These are phyloP conservation scores for Pichia occidentalis DNA, from an alignment of 805 yeast genomes.

Conservation along the genomic window DNA sequence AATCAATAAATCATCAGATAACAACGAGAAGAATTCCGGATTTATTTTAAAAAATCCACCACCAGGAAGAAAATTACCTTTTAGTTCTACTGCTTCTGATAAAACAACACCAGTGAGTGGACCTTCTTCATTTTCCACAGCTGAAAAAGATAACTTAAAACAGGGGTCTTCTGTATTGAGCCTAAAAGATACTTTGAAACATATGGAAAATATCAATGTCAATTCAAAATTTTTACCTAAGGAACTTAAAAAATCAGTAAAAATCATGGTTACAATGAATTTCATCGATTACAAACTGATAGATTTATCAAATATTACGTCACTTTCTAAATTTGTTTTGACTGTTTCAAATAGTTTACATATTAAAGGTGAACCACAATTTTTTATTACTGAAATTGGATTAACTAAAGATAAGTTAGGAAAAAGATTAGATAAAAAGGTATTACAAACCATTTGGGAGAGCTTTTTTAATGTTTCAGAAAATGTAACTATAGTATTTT, in stretches of 20 bases:
- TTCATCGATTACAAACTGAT: slow-evolving; percentile 49
- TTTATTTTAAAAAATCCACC: slow-evolving; percentile 14
- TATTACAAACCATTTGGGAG: slow-evolving; percentile 8
- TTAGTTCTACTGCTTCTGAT: no score
- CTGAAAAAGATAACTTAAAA: no score
- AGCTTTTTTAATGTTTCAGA: not conserved
- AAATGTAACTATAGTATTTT: not conserved
- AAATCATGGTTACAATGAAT: slow-evolving; percentile 59
- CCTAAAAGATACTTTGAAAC: not conserved
- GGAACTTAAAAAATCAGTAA: slow-evolving; percentile 26
- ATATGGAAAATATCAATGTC: slow-evolving; percentile 12
- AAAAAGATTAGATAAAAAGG: slow-evolving; percentile 6
- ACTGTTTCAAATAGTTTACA: slow-evolving; percentile 56
- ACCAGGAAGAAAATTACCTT: slow-evolving; percentile 1
- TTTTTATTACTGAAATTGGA: slow-evolving; percentile 13
- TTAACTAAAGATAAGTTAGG: slow-evolving; percentile 10
- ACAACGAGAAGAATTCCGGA: not conserved
- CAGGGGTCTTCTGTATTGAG: no score
- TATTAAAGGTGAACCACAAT: slow-evolving; percentile 6
- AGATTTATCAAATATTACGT: slow-evolving; percentile 28
- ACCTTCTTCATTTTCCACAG: no score
- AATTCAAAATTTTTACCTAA: slow-evolving; percentile 35
- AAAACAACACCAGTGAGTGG: no score
- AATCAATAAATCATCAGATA: not conserved
- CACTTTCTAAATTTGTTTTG: slow-evolving; percentile 40